These are phyloP conservation scores for Leptographium flavum DNA, from an alignment of 2,329 filamentous ascomycete genomes.

Conservation along the genomic window DNA sequence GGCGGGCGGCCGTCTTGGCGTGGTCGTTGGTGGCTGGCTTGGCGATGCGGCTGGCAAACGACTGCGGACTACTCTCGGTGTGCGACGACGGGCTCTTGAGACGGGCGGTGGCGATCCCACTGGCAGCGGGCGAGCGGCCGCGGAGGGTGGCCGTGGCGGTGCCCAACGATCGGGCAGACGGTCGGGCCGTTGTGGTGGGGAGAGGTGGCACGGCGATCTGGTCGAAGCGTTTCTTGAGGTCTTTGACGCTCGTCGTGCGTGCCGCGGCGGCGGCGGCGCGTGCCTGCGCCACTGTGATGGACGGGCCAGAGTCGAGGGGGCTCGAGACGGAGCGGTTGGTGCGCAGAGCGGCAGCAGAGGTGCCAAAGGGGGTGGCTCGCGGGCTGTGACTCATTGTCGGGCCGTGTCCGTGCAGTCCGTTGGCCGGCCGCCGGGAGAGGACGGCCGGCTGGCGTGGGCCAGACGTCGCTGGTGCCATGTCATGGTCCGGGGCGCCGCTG, in stretches of 20 bases:
- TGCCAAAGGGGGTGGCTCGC: too few species aligned
- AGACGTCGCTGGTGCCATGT: conserved; percentile 25
- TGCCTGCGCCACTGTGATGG: background rate
- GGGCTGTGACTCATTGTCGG: too few species aligned
- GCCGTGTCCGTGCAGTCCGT: conserved; percentile 31
- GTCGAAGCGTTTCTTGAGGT: conserved; percentile 68
- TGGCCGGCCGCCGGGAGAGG: conserved; percentile 33
- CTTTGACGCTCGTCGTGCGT: conserved; percentile 59
- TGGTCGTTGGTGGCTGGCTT: conserved; percentile 24
- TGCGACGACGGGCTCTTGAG: background rate
- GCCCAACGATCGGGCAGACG: background rate
- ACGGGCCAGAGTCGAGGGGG: conserved; percentile 26
- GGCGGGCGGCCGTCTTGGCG: conserved; percentile 18
- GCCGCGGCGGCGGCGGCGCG: conserved; percentile 14
- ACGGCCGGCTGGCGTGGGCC: conserved; percentile 25
- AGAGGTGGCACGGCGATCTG: conserved; percentile 25
- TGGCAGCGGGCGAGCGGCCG: background rate
- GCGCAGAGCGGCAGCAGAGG: conserved; percentile 23
- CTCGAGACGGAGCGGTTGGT: conserved; percentile 41
- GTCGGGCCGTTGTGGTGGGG: background rate
- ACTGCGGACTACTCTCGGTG: conserved; percentile 7
- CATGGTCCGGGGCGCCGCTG: conserved; percentile 17
- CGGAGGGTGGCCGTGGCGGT: background rate
- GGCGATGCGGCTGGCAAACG: conserved; percentile 35
- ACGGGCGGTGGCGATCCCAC: background rate